Percentiles rank a stretch among this genome's conserved stretches.
phyloP scores from a whole-genome alignment of 1,284 basidiomycete genomes.

The Butyriboletus appendiculatus region DNA sequence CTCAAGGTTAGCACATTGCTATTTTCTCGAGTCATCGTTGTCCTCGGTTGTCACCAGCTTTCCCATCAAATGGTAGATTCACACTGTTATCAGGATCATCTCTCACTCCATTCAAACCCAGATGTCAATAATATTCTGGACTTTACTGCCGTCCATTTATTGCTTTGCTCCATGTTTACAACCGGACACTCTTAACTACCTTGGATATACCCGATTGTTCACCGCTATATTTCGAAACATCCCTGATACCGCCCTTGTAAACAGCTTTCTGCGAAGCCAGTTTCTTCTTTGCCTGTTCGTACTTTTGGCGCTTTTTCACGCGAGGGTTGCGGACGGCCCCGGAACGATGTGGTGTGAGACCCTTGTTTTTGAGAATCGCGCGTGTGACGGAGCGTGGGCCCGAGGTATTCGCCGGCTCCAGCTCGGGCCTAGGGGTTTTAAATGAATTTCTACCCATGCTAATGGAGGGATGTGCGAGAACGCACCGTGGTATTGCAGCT shows the following conservation, averaged over 20 bases:
- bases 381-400: constrained; percentile 88
- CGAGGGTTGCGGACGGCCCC: constrained; percentile 92
- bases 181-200: constrained; percentile 81
- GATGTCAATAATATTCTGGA: constrained; percentile 13
- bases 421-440: constrained; percentile 40
- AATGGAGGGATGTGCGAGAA: constrained; percentile 1
- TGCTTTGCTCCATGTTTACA: constrained; percentile 34
- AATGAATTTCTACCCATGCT: constrained; percentile 1
- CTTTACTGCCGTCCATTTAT: constrained; percentile 2
- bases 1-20: constrained; percentile 21
- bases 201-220: constrained; percentile 84
- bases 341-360: constrained; percentile 84
- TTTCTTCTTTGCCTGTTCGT: constrained; percentile 93
- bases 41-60: constrained; percentile 3
- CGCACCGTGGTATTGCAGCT: constrained; percentile 64
- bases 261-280: constrained; percentile 85
- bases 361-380: constrained; percentile 90
- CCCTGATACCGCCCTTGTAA: constrained; percentile 81
- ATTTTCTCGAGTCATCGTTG: constrained; percentile 17
- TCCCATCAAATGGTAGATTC: constrained; percentile 14
- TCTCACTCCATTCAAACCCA: constrained; percentile 11
- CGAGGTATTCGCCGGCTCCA: constrained; percentile 50
- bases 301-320: constrained; percentile 92
- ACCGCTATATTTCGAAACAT: constrained; percentile 64
- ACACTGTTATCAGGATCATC: constrained; percentile 6